Base-by-base conservation (phyloP, 305 asterid species). In the Stenogyne calaminthoides region DNA sequence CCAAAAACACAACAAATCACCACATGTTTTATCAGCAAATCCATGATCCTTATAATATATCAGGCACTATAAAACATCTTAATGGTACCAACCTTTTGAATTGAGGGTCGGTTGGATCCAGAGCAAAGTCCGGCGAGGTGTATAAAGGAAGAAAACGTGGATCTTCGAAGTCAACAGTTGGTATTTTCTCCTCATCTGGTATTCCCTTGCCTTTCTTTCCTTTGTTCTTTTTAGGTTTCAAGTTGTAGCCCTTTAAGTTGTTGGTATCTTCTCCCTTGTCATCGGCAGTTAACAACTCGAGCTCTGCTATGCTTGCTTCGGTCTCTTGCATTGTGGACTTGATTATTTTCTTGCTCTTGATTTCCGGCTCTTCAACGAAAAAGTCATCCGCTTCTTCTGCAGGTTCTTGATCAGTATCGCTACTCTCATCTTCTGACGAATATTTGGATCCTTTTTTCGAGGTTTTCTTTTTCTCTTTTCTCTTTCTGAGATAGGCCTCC, bases 71-170 rank as follows among this genome's bases (percentile, higher is more conserved):
- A n/a, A n/a, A n/a, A n/a, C n/a, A n/a, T n/a, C n/a, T n/a, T n/a
- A 25, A 25, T 25, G 29, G 29, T 25, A 25, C 29, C 29, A 25
- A 93, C 98, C 98, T 89, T 86, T 93, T 91, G 82, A 86, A 93
- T 58, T 91, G 94, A 69, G 97, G 98, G 78, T 93, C 98, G 7
- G 98, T 91, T 49, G 99, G 97, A 84, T 91, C 98, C 86, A 86
- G 74, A 52, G 97, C 93, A 69, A 79, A 94, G 75, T 61, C 82
- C 0, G 92, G 86, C 9, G 88, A 85, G 49, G 81, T 87, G 74
- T 84, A 84, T 25, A 88, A 37, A 39, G 85, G 73, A 15, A 93
- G 81, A 80, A 94, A 94, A 62, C 97, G 93, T 14, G 91, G 88
- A 87, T 94, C 98, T 39, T 83, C 82, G 82, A 66, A 80, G 61